phyloP scores from a whole-genome alignment of 139 green algal species.

The Chlorokybus atmophyticus region DNA sequence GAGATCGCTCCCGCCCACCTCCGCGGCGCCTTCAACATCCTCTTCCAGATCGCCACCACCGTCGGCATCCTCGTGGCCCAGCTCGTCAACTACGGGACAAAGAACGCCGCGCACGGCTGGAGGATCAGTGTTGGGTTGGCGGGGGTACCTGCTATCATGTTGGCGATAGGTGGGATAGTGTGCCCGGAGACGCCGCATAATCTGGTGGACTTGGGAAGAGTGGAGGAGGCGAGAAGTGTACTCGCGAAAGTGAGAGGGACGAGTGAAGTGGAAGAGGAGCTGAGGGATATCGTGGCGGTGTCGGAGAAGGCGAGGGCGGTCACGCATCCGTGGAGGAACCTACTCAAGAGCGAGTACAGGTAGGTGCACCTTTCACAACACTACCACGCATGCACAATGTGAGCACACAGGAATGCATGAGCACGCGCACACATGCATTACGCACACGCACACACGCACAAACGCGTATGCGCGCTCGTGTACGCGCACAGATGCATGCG shows the following conservation, averaged over 20 bases:
- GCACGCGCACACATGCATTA: too few species aligned
- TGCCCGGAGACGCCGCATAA: slow-evolving; percentile 63
- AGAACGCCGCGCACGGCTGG: slow-evolving; percentile 51
- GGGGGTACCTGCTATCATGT: slow-evolving; percentile 32
- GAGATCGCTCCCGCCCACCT: slow-evolving; percentile 26
- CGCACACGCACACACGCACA: too few species aligned
- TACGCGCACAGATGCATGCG: too few species aligned
- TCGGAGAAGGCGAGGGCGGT: slow-evolving; percentile 5
- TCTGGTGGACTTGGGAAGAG: slow-evolving; percentile 43
- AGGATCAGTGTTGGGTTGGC: slow-evolving; percentile 39
- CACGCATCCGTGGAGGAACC: slow-evolving; percentile 16
- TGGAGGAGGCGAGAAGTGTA: slow-evolving; percentile 31
- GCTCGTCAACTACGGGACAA: slow-evolving; percentile 49
- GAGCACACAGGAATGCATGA: too few species aligned
- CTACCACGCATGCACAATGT: too few species aligned
- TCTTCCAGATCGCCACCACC: slow-evolving; percentile 54
- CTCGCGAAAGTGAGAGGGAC: slow-evolving; percentile 41
- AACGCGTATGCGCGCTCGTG: too few species aligned
- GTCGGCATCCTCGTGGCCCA: slow-evolving; percentile 45
- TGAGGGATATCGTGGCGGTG: slow-evolving; percentile 32
- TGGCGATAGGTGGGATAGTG: slow-evolving; percentile 44
- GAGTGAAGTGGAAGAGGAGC: slow-evolving; percentile 33
- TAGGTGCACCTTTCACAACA: too few species aligned
- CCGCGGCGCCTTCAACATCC: slow-evolving; percentile 20
- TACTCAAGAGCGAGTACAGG: too few species aligned